These are phyloP conservation scores for Aspergillus transmontanensis DNA, from an alignment of 2,329 filamentous ascomycete species.

Conservation along the genomic window DNA sequence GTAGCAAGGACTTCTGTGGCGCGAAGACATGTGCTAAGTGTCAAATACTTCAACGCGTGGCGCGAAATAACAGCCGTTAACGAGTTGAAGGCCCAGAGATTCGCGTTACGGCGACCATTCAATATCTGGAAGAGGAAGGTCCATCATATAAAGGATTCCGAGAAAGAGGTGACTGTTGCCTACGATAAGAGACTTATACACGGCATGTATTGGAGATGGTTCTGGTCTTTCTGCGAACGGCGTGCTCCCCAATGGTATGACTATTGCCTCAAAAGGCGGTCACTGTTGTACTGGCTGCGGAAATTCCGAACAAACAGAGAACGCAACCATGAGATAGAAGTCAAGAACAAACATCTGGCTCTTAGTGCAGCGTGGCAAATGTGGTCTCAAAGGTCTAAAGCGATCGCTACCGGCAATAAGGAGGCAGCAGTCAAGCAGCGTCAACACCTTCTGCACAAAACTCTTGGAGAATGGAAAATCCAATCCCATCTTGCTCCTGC, in stretches of 20 bases:
- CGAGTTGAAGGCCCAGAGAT: slow-evolving; percentile 54
- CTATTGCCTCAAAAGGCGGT: slow-evolving; percentile 43
- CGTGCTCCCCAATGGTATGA: slow-evolving; percentile 48
- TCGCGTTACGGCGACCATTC: slow-evolving; percentile 59
- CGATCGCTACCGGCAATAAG: slow-evolving; percentile 29
- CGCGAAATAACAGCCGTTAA: slow-evolving; percentile 65
- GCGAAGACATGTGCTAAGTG: slow-evolving; percentile 69
- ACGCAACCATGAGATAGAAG: slow-evolving; percentile 41
- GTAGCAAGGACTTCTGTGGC: slow-evolving; percentile 68
- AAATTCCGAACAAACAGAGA: slow-evolving; percentile 43
- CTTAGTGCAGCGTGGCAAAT: slow-evolving; percentile 34
- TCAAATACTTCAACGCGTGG: slow-evolving; percentile 71
- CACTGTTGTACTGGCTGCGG: slow-evolving; percentile 44
- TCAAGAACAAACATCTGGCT: slow-evolving; percentile 29
- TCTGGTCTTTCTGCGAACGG: slow-evolving; percentile 47
- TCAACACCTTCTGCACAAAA: slow-evolving; percentile 39
- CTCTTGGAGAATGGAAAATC: slow-evolving; percentile 46
- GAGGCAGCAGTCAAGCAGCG: slow-evolving; percentile 34
- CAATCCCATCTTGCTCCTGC: slow-evolving; percentile 47
- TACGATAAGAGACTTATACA: slow-evolving; percentile 34
- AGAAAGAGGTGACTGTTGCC: slow-evolving; percentile 35
- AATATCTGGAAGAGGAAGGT: slow-evolving; percentile 53
- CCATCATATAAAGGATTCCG: slow-evolving; percentile 36
- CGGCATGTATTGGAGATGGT: slow-evolving; percentile 46
- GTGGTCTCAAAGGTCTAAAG: slow-evolving; percentile 38